These are phyloP conservation scores for Cyclotella distinguenda DNA, from an alignment of 108 stramenopile species.

Conservation along the genomic window DNA sequence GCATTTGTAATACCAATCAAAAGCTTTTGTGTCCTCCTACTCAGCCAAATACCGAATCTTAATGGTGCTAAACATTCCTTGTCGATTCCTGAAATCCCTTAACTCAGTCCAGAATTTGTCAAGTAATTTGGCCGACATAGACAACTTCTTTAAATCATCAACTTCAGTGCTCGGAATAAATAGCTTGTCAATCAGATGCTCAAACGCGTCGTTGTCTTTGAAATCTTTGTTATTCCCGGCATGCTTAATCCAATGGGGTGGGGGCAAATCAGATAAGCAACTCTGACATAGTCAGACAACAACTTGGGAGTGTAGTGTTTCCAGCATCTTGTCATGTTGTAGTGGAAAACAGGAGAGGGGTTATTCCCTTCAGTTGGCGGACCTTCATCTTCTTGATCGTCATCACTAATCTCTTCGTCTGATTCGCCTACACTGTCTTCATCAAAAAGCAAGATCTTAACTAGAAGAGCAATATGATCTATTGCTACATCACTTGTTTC, in stretches of 20 bases:
- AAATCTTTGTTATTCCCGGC: neutral
- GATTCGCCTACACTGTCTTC: too few relatives aligned
- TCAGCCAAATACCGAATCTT: slow-evolving; percentile 6
- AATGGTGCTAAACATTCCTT: neutral
- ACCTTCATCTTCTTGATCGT: neutral
- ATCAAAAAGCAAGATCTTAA: too few relatives aligned
- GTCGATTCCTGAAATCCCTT: neutral
- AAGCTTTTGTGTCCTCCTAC: neutral
- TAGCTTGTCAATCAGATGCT: slow-evolving; percentile 1
- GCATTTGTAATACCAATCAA: slow-evolving; percentile 1
- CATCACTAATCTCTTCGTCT: neutral
- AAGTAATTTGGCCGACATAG: neutral
- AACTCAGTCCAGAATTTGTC: neutral
- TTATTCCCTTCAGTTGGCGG: neutral
- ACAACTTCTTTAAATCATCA: neutral
- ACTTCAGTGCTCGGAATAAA: too few relatives aligned
- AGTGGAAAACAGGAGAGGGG: neutral
- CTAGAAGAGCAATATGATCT: too few relatives aligned
- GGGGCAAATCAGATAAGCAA: slow-evolving; percentile 5
- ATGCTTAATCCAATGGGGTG: slow-evolving; percentile 1
- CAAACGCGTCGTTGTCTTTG: neutral
- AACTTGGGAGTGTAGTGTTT: neutral
- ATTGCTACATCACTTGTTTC: too few relatives aligned
- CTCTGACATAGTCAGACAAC: neutral
- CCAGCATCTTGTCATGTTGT: neutral